Evolutionary conservation across 2,329 filamentous ascomycete genomes (phyloP).

Genomic region (Ceratocystiopsis sp.): DNA sequence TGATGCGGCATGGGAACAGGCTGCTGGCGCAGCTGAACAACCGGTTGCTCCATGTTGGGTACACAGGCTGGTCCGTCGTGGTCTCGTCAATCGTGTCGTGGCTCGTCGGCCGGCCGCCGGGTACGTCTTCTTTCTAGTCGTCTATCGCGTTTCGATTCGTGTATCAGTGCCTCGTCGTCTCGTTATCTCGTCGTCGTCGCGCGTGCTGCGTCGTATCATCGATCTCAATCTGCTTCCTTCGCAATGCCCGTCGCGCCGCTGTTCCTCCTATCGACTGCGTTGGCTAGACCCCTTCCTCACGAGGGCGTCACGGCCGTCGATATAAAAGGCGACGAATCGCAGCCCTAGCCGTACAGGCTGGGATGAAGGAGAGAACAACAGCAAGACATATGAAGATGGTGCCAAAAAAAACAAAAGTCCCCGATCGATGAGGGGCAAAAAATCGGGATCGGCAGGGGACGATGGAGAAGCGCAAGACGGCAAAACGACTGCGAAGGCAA

Average conservation of each 20-base stretch:
- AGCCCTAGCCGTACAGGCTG: conserved; percentile 11
- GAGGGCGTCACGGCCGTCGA: neutral
- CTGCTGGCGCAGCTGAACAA: conserved; percentile 31
- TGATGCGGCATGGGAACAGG: conserved; percentile 28
- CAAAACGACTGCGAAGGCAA: too few species aligned
- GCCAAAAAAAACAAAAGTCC: neutral
- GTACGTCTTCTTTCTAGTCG: neutral
- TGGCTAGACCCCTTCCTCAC: neutral
- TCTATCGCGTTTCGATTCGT: neutral
- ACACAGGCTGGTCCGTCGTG: neutral
- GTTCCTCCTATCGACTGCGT: conserved; percentile 5
- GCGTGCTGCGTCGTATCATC: neutral
- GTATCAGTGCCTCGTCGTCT: too few species aligned
- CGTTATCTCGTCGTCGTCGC: neutral
- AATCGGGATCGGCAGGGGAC: too few species aligned
- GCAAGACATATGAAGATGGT: conserved; percentile 5
- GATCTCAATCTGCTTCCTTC: neutral
- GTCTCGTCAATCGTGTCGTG: too few species aligned
- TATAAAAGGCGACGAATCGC: neutral
- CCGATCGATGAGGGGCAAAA: too few species aligned
- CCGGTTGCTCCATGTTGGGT: conserved; percentile 22
- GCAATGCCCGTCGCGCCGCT: neutral
- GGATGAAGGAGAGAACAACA: conserved; percentile 5
- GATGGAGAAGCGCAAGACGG: too few species aligned
- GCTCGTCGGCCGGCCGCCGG: too few species aligned